Base-by-base conservation (phyloP, 1,139 yeast genomes). In the Pichia inconspicua region DNA sequence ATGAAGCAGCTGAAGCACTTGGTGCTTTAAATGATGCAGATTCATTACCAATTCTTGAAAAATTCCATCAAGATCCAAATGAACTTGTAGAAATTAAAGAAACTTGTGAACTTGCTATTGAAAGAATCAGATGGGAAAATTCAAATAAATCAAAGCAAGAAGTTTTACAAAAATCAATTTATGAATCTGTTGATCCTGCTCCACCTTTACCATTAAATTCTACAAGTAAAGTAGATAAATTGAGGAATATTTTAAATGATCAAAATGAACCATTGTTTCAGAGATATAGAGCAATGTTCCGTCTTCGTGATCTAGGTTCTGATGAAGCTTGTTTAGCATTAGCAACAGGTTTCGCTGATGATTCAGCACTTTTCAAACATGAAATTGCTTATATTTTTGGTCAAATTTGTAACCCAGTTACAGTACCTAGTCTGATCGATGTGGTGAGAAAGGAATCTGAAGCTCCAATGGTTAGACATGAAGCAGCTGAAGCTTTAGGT, bases 391-490 rank as follows among this genome's bases (percentile, higher is more conserved):
- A 92, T 63, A 97, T 94, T 22, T 90, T 92, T 65, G 99, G 99
- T 43, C 99, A 94, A 71, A 75, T 94, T 64, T 87, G 95, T 66
- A 89, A 87, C 67, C 96, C 97, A 17, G 89, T 83, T 34, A 83
- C 95, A 38, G 96, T 92, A 37, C 96, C 97, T 42, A 74, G 94
- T 25, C 77, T 94, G 58, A 77, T 88, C 54, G 82, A 85, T 67
- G 90, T 92, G 9, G 76, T 94, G 60, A 79, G 80, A 58, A 80
- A 87, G 65, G 78, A 75, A 50, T 64, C 69, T 17, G 96, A 94
- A 71, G 97, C 95, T 42, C 95, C 95, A 52, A 94, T 94, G 98
- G 98, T 94, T 35, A 84, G 99, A 71, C 99, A 94, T 65, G 99
- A 94, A 70, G 98, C 98, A 49, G 98, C 98, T 31, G 99, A 94